Evolutionary conservation across 2,329 filamentous ascomycete genomes (phyloP).

Genomic region (Boeremia exigua): DNA sequence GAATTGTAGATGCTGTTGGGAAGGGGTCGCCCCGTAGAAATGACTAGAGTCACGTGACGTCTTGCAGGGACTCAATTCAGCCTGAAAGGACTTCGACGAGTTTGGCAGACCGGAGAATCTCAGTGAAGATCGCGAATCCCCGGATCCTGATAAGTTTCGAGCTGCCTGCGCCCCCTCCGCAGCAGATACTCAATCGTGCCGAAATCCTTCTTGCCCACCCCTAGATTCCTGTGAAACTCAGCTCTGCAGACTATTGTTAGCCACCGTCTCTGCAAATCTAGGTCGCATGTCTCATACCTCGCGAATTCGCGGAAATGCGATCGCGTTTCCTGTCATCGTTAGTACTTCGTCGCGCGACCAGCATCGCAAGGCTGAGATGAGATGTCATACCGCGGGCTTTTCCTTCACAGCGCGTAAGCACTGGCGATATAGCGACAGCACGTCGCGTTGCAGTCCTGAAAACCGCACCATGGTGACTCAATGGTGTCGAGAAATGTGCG

Average conservation of each 20-base stretch:
- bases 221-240: constrained; percentile 76
- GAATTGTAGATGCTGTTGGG: neutral
- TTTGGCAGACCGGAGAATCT: neutral
- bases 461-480: constrained; percentile 56
- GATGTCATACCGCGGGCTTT: constrained; percentile 72
- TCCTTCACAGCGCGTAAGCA: constrained; percentile 81
- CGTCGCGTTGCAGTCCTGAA: constrained; percentile 90
- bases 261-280: neutral
- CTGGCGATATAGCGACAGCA: constrained; percentile 82
- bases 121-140: constrained; percentile 71
- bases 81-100: neutral
- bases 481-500: neutral
- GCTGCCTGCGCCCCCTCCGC: constrained; percentile 78
- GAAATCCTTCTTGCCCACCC: constrained; percentile 83
- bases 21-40: neutral
- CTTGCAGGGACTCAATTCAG: neutral
- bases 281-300: constrained; percentile 54
- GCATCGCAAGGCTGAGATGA: neutral
- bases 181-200: constrained; percentile 83
- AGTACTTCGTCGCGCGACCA: constrained; percentile 3
- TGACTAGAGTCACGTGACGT: constrained; percentile 23
- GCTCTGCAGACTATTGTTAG: constrained; percentile 53
- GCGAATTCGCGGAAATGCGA: constrained; percentile 69
- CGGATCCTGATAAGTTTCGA: constrained; percentile 80
- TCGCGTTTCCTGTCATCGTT: constrained; percentile 57